phyloP scores from a whole-genome alignment of 768 basidiomycete genomes.

The Lactifluus hygrophoroides region DNA sequence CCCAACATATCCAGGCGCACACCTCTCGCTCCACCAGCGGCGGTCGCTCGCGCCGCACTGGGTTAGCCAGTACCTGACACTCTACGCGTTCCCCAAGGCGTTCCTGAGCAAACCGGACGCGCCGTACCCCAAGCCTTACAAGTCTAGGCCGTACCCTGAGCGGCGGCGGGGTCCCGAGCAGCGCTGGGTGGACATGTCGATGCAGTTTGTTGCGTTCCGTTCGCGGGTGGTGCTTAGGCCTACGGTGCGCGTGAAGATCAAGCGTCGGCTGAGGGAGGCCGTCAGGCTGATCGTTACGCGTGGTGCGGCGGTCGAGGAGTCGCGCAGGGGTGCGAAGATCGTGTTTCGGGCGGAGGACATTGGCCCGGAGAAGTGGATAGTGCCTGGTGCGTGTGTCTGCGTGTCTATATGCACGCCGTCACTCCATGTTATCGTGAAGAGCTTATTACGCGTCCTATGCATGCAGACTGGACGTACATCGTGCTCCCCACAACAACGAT shows the following conservation, averaged over 20 bases:
- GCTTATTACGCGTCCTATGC: too few relatives aligned
- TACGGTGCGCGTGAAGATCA: too few relatives aligned
- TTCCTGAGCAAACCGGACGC: background rate
- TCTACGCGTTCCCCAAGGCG: constrained; percentile 13
- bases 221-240: too few relatives aligned
- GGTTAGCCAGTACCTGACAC: background rate
- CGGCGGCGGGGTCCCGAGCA: background rate
- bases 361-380: constrained; percentile 14
- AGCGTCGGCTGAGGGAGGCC: too few relatives aligned
- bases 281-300: constrained; percentile 18
- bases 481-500: too few relatives aligned
- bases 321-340: background rate
- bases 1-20: too few relatives aligned
- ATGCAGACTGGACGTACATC: constrained; percentile 15
- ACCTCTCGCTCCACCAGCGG: too few relatives aligned
- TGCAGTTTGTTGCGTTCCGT: too few relatives aligned
- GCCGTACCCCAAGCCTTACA: background rate
- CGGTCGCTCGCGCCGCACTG: constrained; percentile 1
- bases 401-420: too few relatives aligned
- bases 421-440: too few relatives aligned
- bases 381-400: background rate
- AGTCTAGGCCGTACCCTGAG: constrained; percentile 3
- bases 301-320: constrained; percentile 2
- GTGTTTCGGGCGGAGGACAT: constrained; percentile 3
- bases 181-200: constrained; percentile 3